Evolutionary conservation across 352 stramenopile genomes (phyloP), one percentile per base, ranked within the genome.

Genomic region (Phytophthora gonapodyides): DNA sequence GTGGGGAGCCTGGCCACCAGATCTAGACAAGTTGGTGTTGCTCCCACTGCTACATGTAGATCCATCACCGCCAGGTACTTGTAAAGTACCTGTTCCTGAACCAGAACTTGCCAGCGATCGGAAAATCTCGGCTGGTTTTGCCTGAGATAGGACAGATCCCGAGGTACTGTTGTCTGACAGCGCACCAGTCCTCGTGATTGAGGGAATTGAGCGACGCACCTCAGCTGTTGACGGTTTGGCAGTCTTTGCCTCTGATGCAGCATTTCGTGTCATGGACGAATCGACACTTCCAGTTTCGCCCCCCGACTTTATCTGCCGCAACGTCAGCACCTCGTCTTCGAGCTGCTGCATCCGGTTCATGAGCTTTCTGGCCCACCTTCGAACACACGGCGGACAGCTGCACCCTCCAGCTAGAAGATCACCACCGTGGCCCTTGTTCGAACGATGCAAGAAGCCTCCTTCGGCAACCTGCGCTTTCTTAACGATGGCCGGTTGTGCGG

Each of bases 261-360:
- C 13, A n/a, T 3, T 19, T 34, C 45, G 12, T n/a, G 8, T 15
- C 21, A 46, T 37, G 16, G 35, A 54, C 8, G 37, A 57, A 57
- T 12, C 35, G n/a, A 46, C 52, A 57, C 11, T 34, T 30, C 13
- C 47, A 53, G 19, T 17, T 31, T 31, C 27, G 27, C 5, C 27
- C 27, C 27, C 27, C 15, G 10, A 33, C 40, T 47, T 34, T 38
- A 48, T 59, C 27, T 64, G 59, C 1, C 67, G 57, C 27, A 75
- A 51, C 34, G 43, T 57, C 34, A 75, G 11, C 33, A 75, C 67
- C 41, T 75, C 67, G 34, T 72, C 62, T 52, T 75, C 67, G 45
- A 75, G 57, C 11, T 75, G 62, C 49, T 75, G 62, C 57, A 75
- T 75, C 16, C 57, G 56, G 43, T 69, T 72, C 62, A 69, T 72